phyloP scores from a whole-genome alignment of 2,329 filamentous ascomycete genomes.

The Coniochaeta sp. region DNA sequence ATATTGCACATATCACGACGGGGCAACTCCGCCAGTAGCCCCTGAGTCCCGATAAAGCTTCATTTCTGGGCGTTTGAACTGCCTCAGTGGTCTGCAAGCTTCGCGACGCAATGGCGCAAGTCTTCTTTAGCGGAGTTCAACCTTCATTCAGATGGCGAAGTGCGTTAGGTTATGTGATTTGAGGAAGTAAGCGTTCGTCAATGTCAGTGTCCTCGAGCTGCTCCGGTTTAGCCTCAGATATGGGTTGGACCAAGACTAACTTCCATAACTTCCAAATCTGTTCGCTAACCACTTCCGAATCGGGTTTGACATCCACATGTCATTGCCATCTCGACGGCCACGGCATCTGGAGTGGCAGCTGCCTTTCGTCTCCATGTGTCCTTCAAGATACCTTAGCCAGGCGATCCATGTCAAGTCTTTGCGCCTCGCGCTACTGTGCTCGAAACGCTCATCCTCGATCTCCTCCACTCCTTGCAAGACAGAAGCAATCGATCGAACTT shows the following conservation, averaged over 20 bases:
- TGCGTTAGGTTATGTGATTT: not conserved
- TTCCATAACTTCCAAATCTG: constrained; percentile 19
- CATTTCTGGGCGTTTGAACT: not conserved
- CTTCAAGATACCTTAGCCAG: not conserved
- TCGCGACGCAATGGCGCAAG: not conserved
- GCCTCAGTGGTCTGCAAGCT: too few species aligned
- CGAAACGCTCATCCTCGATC: not conserved
- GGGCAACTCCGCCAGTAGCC: not conserved
- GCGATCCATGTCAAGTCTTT: not conserved
- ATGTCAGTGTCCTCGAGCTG: not conserved
- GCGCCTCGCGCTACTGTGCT: not conserved
- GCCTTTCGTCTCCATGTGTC: not conserved
- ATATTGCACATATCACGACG: not conserved
- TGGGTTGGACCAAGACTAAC: constrained; percentile 4
- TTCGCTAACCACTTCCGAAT: constrained; percentile 26
- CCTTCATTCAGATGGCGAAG: not conserved
- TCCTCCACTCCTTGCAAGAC: not conserved
- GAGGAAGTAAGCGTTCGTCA: not conserved
- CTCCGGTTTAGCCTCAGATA: not conserved
- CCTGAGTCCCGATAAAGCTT: too few species aligned
- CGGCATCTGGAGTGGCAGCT: constrained; percentile 1
- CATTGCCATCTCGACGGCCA: constrained; percentile 12
- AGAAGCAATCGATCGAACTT: not conserved
- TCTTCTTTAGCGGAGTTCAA: not conserved
- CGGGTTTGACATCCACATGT: constrained; percentile 10